Base-by-base conservation (phyloP, 208 protist species). In the Wallacemonas sp. region DNA sequence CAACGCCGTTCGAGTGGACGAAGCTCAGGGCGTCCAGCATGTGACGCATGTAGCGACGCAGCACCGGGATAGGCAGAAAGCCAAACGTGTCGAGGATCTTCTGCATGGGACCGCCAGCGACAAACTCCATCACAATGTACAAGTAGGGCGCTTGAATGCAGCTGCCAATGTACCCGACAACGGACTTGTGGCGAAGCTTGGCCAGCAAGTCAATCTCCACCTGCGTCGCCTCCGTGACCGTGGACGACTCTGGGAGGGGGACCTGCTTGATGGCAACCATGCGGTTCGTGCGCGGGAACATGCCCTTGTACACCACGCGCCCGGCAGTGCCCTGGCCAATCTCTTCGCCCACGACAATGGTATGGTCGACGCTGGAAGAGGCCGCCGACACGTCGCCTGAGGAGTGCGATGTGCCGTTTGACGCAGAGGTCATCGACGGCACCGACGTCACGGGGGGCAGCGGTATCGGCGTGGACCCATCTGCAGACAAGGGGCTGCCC, bases 81-180 rank as follows among this genome's bases (percentile, higher is more conserved):
- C 55, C 64, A 36, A 81, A 94, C 33, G 70, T 80, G 11, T 70
- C 26, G 14, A 95, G 69, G 23, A 95, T 46, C 22, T 61, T 61
- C 1, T 61, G 33, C 29, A 95, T 80, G 1, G 89, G 86, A 29
- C 88, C 89, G 54, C 84, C 81, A 12, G 73, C 72, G 20, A 89
- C 73, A 66, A 84, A 85, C 70, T 93, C 84, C 67, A 89, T 83
- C 41, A 81, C 75, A 25, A 90, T 80, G 57, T 76, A 91, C 8
- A 92, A 62, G 26, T 55, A 79, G 2, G 55, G 48, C 16, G 76
- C 68, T 23, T 83, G 66, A 64, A 76, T 72, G 65, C 63, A 77
- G 31, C 79, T 77, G 22, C 61, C 65, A 46, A 89, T 67, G 57
- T 88, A 86, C 25, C 78, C 67, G 38, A 95, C 81, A 41, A 95